A percentile compares a stretch with the other conserved stretches of the same genome.
These are phyloP conservation scores for Typha latifolia DNA, from an alignment of 176 grass and related monocot genomes.

Conservation along the genomic window DNA sequence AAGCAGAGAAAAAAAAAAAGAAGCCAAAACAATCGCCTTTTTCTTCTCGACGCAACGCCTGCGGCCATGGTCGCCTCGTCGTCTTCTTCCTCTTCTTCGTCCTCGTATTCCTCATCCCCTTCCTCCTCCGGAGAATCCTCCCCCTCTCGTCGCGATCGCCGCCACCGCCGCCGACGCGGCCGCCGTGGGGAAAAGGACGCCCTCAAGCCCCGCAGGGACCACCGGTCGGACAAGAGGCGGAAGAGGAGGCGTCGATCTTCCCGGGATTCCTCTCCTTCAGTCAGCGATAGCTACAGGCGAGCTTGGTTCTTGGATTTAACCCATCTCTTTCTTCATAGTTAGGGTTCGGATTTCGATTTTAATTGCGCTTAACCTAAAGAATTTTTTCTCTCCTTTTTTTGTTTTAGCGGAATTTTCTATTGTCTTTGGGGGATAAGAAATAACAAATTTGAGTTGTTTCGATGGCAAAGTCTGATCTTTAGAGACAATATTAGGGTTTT, in stretches of 20 bases:
- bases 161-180: conserved; percentile 19
- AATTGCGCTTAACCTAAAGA: background rate
- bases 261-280: conserved; percentile 10
- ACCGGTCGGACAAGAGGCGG: conserved; percentile 28
- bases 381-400: background rate
- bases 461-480: too few relatives aligned
- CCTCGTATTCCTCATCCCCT: background rate
- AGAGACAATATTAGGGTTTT: too few relatives aligned
- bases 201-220: conserved; percentile 54
- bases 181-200: conserved; percentile 12
- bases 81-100: conserved; percentile 24
- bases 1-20: too few relatives aligned
- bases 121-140: background rate
- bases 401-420: too few relatives aligned
- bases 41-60: background rate
- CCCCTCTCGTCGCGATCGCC: conserved; percentile 25
- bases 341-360: conserved; percentile 3
- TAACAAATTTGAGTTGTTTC: too few relatives aligned
- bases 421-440: too few relatives aligned
- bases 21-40: background rate
- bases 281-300: conserved; percentile 38
- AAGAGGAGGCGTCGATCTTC: conserved; percentile 7
- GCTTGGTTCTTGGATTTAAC: background rate
- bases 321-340: background rate
- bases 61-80: conserved; percentile 12